Evolutionary conservation across 768 basidiomycete species (phyloP).

Genomic region (Lactifluus pinguis): DNA sequence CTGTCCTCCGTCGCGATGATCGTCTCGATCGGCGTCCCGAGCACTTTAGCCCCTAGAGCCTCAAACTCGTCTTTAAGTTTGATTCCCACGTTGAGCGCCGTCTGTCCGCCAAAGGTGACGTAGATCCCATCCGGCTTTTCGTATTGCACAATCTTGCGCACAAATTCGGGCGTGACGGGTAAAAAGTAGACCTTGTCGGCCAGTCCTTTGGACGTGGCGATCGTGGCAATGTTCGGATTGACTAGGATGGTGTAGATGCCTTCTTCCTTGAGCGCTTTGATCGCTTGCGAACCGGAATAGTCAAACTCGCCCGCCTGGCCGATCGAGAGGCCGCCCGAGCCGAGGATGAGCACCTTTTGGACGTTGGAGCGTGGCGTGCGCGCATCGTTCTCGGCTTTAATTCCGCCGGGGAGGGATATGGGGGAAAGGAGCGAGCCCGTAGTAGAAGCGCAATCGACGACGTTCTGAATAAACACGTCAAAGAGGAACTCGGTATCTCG

Average conservation of each 20-base stretch:
- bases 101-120: slow-evolving; percentile 97
- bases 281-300: slow-evolving; percentile 98
- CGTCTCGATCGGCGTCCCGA: slow-evolving; percentile 95
- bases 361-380: slow-evolving; percentile 66
- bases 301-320: slow-evolving; percentile 99
- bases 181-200: slow-evolving; percentile 99
- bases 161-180: slow-evolving; percentile 96
- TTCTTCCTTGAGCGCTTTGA: slow-evolving; percentile 98
- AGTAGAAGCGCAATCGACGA: slow-evolving; percentile 64
- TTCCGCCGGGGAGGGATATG: slow-evolving; percentile 69
- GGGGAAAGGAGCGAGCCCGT: slow-evolving; percentile 42
- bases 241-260: slow-evolving; percentile 99
- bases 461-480: slow-evolving; percentile 89
- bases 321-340: slow-evolving; percentile 95
- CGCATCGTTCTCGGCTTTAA: slow-evolving; percentile 72
- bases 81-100: slow-evolving; percentile 93
- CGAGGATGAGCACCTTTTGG: slow-evolving; percentile 91
- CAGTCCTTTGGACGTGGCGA: slow-evolving; percentile 92
- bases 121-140: slow-evolving; percentile 99
- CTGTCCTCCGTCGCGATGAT: slow-evolving; percentile 97
- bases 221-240: slow-evolving; percentile 99
- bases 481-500: slow-evolving; percentile 98
- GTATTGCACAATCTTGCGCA: slow-evolving; percentile 95
- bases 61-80: slow-evolving; percentile 96
- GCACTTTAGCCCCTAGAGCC: slow-evolving; percentile 79